Base-by-base conservation (phyloP, 495 filamentous ascomycete genomes). In the Mytilinidion resinicola region DNA sequence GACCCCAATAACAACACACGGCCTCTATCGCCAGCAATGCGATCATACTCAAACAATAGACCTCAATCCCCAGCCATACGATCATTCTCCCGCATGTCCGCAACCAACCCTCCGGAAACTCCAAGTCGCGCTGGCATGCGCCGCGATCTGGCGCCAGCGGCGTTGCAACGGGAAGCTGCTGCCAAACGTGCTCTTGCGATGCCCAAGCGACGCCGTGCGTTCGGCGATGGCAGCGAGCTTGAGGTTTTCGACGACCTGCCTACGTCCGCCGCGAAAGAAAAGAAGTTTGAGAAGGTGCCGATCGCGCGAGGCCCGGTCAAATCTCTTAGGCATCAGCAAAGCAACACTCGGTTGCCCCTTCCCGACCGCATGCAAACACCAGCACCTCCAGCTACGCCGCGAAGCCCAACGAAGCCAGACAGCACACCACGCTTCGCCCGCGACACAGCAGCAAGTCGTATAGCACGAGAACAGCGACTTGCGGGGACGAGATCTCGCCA, bases 161-260 rank as follows among this genome's bases (percentile, higher is more conserved):
- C 74, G 19, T 66, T 83, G 30, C 71, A 77, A 58, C 77, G 78
- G 55, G 78, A 86, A 63, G 81, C 81, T 30, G 74, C 80, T 21
- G 70, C 77, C 1, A 88, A 88, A 69, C 77, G 79, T 41, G 84
- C 84, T 25, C 73, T 96, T 41, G 89, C 80, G 58, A 84, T 86
- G 69, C 91, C 90, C 3, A 81, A 82, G 30, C 80, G 82, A n/a
- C 34, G 57, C 39, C 78, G 83, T 55, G 83, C 85, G 34, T 98
- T 92, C 73, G 93, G 93, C 4, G 90, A 96, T 72, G 93, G 93
- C 19, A 88, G 81, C 39, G 93, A 98, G 70, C 74, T 98, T 33
- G 92, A 96, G 57, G 82, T 80, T 11, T 97, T 98, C 69, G 93
- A 97, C 64, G 93, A 98, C 73, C 75, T 98, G 50, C 95, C 95